Percentiles rank a stretch among this genome's conserved stretches.
Evolutionary conservation across 192 early-diverging fungal genomes (phyloP).

Genomic region (Phycomyces blakesleeanus): DNA sequence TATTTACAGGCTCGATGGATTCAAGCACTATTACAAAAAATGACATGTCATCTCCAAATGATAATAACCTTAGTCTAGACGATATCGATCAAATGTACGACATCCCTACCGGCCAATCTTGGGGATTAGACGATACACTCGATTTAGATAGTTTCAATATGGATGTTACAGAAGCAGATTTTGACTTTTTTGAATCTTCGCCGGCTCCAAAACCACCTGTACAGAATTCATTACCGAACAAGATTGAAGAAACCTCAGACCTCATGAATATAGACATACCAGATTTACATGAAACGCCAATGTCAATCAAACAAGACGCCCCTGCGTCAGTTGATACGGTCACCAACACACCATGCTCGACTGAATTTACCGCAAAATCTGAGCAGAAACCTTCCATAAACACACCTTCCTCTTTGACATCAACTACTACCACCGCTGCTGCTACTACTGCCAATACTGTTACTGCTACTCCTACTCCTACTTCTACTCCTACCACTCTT

Average conservation of each 20-base stretch:
- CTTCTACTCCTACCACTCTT: too few species aligned
- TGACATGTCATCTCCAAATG: not conserved
- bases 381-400: too few species aligned
- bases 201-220: not conserved
- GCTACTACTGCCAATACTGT: not conserved
- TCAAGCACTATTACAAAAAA: not conserved
- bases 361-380: too few species aligned
- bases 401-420: not conserved
- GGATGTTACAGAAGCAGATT: slow-evolving; percentile 33
- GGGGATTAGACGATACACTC: slow-evolving; percentile 16
- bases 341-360: too few species aligned
- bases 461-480: not conserved
- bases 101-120: not conserved
- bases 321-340: too few species aligned
- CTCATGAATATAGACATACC: too few species aligned
- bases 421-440: not conserved
- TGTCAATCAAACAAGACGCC: too few species aligned
- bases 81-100: slow-evolving; percentile 11
- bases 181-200: slow-evolving; percentile 26
- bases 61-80: slow-evolving; percentile 1
- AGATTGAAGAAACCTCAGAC: too few species aligned
- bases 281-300: too few species aligned
- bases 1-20: too few species aligned
- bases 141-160: slow-evolving; percentile 26
- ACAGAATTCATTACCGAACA: too few species aligned